Evolutionary conservation across 2,329 filamentous ascomycete species (phyloP).

Genomic region (Stachybotrys elegans): DNA sequence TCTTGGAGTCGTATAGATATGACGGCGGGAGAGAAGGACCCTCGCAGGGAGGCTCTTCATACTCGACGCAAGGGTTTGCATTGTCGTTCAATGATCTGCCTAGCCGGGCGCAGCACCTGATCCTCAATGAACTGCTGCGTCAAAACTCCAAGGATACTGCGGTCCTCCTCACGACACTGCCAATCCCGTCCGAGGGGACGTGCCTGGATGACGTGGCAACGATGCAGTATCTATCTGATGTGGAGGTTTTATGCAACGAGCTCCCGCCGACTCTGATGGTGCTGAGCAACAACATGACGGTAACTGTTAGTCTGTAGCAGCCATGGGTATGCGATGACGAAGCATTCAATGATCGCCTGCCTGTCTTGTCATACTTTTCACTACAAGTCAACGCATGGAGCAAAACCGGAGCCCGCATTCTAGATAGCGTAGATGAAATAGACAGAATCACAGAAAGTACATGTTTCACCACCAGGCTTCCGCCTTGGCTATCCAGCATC

Average conservation of each 20-base stretch:
- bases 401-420: no score
- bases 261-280: constrained; percentile 74
- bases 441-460: no score
- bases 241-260: constrained; percentile 73
- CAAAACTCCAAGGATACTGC: constrained; percentile 65
- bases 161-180: constrained; percentile 78
- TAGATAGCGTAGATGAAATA: no score
- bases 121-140: constrained; percentile 78
- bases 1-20: constrained; percentile 34
- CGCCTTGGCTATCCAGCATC: no score
- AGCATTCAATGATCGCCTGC: no score
- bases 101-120: constrained; percentile 77
- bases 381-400: no score
- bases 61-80: constrained; percentile 58
- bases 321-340: no score
- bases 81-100: constrained; percentile 84
- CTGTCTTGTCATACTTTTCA: no score
- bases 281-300: constrained; percentile 85
- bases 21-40: constrained; percentile 16
- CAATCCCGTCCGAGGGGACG: constrained; percentile 74
- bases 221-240: constrained; percentile 68
- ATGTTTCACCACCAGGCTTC: no score
- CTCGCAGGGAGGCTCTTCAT: constrained; percentile 34
- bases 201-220: constrained; percentile 65
- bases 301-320: constrained; percentile 65